A percentile compares a stretch with the other conserved stretches of the same genome.
phyloP scores from a whole-genome alignment of 306 rosid species.

The Malus fusca region DNA sequence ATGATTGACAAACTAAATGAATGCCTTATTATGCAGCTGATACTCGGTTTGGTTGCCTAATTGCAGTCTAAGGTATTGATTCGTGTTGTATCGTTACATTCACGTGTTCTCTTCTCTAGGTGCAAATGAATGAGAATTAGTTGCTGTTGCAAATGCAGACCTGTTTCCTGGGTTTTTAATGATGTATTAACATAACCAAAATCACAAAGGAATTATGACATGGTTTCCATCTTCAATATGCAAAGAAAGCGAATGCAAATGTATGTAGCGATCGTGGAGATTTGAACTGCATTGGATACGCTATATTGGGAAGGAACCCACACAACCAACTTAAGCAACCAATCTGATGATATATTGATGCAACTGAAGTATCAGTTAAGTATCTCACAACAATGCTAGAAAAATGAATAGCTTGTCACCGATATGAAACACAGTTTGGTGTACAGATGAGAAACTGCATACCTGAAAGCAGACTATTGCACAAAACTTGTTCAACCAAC shows the following conservation, averaged over 20 bases:
- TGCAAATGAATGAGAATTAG: background rate
- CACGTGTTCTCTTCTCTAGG: background rate
- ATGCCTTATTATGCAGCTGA: conserved; percentile 41
- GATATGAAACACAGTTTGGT: conserved; percentile 19
- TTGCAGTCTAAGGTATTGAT: background rate
- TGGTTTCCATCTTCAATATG: background rate
- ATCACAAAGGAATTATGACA: background rate
- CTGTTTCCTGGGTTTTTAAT: background rate
- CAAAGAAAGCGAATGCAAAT: background rate
- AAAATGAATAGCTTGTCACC: conserved; percentile 23
- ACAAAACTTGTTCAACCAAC: conserved; percentile 37
- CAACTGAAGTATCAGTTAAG: background rate
- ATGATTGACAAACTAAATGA: background rate
- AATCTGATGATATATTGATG: background rate
- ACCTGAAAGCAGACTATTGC: conserved; percentile 15
- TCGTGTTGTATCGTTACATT: background rate
- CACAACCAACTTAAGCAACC: background rate
- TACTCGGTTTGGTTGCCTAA: conserved; percentile 53
- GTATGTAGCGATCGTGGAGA: background rate
- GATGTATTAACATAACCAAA: background rate
- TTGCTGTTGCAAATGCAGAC: background rate
- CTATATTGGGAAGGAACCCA: background rate
- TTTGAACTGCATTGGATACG: background rate
- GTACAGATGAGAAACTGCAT: conserved; percentile 5
- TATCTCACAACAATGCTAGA: background rate